phyloP scores from a whole-genome alignment of 140 eudicot species.

The Stevia rebaudiana region DNA sequence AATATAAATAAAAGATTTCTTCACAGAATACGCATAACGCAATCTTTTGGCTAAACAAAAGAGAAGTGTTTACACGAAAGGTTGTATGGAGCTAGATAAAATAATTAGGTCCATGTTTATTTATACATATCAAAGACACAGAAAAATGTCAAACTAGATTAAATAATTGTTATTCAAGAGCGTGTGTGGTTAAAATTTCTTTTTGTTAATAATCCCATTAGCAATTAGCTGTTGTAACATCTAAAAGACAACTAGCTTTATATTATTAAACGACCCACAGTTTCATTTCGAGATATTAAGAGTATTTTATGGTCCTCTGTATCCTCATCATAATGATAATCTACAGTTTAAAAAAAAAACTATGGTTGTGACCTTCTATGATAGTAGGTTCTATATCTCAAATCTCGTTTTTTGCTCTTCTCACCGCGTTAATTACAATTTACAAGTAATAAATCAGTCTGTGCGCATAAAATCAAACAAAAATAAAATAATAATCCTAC shows the following conservation, averaged over 20 bases:
- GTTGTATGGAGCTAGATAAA: too few species aligned
- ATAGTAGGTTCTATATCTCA: neutral
- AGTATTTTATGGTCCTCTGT: slow-evolving; percentile 1
- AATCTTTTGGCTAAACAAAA: neutral
- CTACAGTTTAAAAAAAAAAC: neutral
- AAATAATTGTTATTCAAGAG: neutral
- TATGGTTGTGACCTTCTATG: neutral
- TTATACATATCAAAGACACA: neutral
- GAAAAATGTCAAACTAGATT: neutral
- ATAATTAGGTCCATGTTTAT: neutral
- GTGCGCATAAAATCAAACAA: slow-evolving; percentile 1
- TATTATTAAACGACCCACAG: neutral
- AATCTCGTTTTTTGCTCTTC: slow-evolving; percentile 3
- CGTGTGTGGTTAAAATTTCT: neutral
- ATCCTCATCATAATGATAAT: neutral
- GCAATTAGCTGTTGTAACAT: neutral
- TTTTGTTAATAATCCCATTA: neutral
- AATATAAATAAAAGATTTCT: too few species aligned
- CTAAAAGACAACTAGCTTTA: neutral
- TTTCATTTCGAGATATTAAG: neutral
- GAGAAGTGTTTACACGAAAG: neutral
- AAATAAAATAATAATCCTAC: neutral
- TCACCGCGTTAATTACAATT: neutral
- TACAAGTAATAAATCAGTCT: neutral
- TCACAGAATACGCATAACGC: neutral